Percentiles rank a stretch among this genome's conserved stretches.
phyloP scores from a whole-genome alignment of 2,329 filamentous ascomycete genomes.

The Alternaria conjuncta region DNA sequence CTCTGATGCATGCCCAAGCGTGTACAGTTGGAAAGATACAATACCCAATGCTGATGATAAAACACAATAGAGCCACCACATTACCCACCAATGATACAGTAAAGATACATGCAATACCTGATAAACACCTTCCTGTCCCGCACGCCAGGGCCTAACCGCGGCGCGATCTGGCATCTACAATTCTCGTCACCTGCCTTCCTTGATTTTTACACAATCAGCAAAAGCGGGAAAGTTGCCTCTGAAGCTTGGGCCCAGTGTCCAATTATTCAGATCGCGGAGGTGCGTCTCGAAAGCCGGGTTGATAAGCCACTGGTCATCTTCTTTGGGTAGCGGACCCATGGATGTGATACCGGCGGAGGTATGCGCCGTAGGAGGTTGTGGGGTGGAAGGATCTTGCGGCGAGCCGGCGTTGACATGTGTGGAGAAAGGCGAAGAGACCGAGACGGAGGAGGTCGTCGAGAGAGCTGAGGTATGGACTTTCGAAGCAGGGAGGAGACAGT shows the following conservation, averaged over 20 bases:
- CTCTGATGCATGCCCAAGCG: neutral
- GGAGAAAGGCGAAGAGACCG: slow-evolving; percentile 38
- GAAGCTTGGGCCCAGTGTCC: slow-evolving; percentile 77
- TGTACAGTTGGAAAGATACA: neutral
- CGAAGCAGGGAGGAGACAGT: slow-evolving; percentile 66
- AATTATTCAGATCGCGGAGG: slow-evolving; percentile 76
- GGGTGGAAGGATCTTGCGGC: slow-evolving; percentile 32
- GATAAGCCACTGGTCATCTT: slow-evolving; percentile 71
- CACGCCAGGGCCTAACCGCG: neutral
- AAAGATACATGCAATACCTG: slow-evolving; percentile 8
- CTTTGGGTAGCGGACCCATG: slow-evolving; percentile 24
- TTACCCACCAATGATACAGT: neutral
- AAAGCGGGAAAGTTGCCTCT: slow-evolving; percentile 68
- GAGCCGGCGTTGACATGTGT: slow-evolving; percentile 39
- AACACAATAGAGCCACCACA: slow-evolving; percentile 9
- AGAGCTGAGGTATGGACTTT: slow-evolving; percentile 26
- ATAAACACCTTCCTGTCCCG: slow-evolving; percentile 2
- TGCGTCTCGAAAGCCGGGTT: slow-evolving; percentile 89
- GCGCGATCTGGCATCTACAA: slow-evolving; percentile 17
- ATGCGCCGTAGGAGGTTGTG: slow-evolving; percentile 20
- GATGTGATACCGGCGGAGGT: slow-evolving; percentile 23
- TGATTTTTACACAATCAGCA: slow-evolving; percentile 41
- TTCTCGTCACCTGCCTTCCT: slow-evolving; percentile 28
- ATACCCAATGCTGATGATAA: slow-evolving; percentile 11
- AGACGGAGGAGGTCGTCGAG: slow-evolving; percentile 32